Percentiles rank a stretch among this genome's conserved stretches.
These are phyloP conservation scores for Torulaspora microellipsoides DNA, from an alignment of 805 yeast genomes.

Conservation along the genomic window DNA sequence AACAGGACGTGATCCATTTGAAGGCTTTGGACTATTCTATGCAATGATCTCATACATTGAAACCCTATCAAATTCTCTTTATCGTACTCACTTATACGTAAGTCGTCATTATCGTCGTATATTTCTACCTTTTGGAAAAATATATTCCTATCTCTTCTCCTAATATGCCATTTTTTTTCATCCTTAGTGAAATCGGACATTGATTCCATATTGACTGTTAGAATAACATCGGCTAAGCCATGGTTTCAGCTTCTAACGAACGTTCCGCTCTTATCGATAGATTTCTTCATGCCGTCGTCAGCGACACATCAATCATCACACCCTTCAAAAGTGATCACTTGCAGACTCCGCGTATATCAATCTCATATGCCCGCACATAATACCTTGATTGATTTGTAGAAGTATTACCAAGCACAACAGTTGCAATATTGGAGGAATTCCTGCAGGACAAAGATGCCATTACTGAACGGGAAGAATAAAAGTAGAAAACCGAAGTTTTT, in stretches of 20 bases:
- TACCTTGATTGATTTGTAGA: no score
- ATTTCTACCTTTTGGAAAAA: background rate
- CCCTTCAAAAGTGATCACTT: no score
- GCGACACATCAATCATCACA: no score
- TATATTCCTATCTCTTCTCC: background rate
- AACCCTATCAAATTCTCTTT: background rate
- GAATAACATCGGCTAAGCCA: no score
- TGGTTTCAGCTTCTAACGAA: no score
- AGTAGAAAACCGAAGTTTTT: slow-evolving; percentile 56
- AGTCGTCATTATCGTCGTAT: background rate
- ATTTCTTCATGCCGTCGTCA: no score
- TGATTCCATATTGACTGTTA: background rate
- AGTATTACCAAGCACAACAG: background rate
- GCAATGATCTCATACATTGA: slow-evolving; percentile 10
- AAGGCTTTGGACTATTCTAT: slow-evolving; percentile 13
- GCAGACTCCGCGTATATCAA: no score
- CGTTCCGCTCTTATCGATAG: no score
- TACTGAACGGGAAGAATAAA: slow-evolving; percentile 20
- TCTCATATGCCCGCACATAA: no score
- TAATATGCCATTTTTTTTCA: slow-evolving; percentile 1
- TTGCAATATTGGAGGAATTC: background rate
- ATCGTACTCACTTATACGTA: background rate
- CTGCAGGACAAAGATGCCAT: slow-evolving; percentile 5
- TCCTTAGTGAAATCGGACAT: background rate
- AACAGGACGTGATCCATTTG: slow-evolving; percentile 11